These are phyloP conservation scores for Paraphaeosphaeria sporulosa DNA, from an alignment of 2,329 filamentous ascomycete genomes.

Conservation along the genomic window DNA sequence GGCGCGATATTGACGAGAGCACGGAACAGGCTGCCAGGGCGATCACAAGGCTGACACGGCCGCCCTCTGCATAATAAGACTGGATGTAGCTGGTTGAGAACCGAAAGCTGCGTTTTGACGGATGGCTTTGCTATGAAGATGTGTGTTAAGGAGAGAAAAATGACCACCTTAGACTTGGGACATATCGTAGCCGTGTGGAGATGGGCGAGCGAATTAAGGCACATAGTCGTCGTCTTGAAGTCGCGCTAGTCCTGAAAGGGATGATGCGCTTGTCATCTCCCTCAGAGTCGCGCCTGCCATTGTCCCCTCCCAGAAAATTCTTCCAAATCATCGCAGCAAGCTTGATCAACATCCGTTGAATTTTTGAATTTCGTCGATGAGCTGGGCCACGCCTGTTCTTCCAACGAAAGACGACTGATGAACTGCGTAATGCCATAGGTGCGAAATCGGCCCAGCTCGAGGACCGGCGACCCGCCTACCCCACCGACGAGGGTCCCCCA, in stretches of 20 bases:
- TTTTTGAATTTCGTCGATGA: background rate
- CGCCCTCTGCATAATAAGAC: background rate
- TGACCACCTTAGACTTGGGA: no score
- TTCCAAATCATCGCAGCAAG: background rate
- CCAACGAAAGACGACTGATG: background rate
- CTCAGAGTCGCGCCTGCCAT: background rate
- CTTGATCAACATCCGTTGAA: background rate
- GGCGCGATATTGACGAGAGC: no score
- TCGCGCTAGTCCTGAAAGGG: background rate
- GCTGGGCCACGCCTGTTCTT: background rate
- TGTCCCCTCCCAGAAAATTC: no score
- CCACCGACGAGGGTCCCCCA: conserved; percentile 1
- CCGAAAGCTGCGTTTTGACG: no score
- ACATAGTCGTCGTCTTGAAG: background rate
- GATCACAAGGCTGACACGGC: background rate
- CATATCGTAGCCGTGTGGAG: background rate
- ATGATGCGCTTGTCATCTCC: background rate
- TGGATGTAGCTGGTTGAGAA: background rate
- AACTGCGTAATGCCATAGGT: background rate
- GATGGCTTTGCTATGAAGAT: no score
- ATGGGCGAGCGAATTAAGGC: background rate
- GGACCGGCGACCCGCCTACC: background rate
- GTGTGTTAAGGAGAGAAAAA: no score
- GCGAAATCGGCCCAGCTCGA: background rate
- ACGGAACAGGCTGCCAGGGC: background rate